A percentile compares a stretch with the other conserved stretches of the same genome.
These are phyloP conservation scores for Radiomyces spectabilis DNA, from an alignment of 192 early-diverging fungal species.

Conservation along the genomic window DNA sequence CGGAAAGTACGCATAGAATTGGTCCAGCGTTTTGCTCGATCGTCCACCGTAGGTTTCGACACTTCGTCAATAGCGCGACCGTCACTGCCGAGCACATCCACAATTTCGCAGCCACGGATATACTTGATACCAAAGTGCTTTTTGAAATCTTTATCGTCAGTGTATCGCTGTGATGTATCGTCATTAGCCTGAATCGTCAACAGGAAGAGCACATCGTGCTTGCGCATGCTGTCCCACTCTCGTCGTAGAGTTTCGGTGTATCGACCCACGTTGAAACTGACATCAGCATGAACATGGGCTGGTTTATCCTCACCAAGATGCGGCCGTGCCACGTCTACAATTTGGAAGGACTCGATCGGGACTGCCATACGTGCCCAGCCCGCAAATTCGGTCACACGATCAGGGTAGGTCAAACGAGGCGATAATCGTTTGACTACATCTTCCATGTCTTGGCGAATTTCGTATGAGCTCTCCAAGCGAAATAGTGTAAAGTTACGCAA, in stretches of 20 bases:
- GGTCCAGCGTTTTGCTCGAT: conserved; percentile 22
- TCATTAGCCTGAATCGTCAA: conserved; percentile 57
- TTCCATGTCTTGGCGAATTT: conserved; percentile 82
- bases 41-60: conserved; percentile 28
- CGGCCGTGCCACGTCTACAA: conserved; percentile 69
- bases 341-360: conserved; percentile 55
- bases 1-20: conserved; percentile 55
- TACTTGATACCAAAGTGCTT: conserved; percentile 66
- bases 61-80: conserved; percentile 50
- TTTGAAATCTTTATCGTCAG: conserved; percentile 45
- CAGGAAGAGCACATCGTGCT: conserved; percentile 89
- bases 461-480: conserved; percentile 74
- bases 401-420: conserved; percentile 50
- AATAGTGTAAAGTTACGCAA: conserved; percentile 78
- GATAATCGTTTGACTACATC: conserved; percentile 78
- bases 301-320: conserved; percentile 65
- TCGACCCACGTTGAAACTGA: conserved; percentile 55
- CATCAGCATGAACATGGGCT: conserved; percentile 72
- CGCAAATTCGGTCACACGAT: conserved; percentile 63
- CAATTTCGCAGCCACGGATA: conserved; percentile 84
- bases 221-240: conserved; percentile 85
- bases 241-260: conserved; percentile 64
- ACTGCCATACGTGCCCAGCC: conserved; percentile 95
- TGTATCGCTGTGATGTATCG: conserved; percentile 27
- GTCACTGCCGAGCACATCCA: conserved; percentile 64